Conservation (phyloP, 2,329 filamentous ascomycete species). For the Cytospora piceae region DNA sequence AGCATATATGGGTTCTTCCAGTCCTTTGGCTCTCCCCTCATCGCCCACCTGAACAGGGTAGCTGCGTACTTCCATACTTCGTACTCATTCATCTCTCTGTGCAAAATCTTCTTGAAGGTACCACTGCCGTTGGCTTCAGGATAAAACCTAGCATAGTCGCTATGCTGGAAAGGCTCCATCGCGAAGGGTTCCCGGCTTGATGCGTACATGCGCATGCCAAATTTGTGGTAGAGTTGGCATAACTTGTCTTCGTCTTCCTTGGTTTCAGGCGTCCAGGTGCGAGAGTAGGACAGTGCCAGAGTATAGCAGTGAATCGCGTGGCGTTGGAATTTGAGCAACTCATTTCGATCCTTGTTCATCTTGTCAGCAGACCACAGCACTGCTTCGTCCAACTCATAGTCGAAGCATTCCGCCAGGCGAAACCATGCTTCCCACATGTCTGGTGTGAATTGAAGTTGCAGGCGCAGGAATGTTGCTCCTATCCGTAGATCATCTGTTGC, state of each 20-base stretch:
- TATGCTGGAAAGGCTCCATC: slow-evolving; percentile 63
- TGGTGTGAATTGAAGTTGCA: slow-evolving; percentile 81
- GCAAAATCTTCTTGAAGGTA: slow-evolving; percentile 56
- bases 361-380: slow-evolving; percentile 90
- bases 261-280: slow-evolving; percentile 51
- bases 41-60: slow-evolving; percentile 59
- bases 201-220: slow-evolving; percentile 64
- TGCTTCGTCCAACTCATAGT: slow-evolving; percentile 84
- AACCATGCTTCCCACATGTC: slow-evolving; percentile 93
- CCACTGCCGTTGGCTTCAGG: slow-evolving; percentile 55
- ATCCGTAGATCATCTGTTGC: slow-evolving; percentile 84
- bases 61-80: slow-evolving; percentile 66
- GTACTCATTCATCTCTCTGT: slow-evolving; percentile 61
- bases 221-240: slow-evolving; percentile 63
- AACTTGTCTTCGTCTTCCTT: slow-evolving; percentile 56
- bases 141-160: slow-evolving; percentile 60
- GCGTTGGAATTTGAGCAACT: slow-evolving; percentile 76
- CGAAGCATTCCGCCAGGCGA: slow-evolving; percentile 82
- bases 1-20: slow-evolving; percentile 67
- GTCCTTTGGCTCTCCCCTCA: slow-evolving; percentile 56
- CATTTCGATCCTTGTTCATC: slow-evolving; percentile 79
- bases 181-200: slow-evolving; percentile 65
- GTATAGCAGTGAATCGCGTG: slow-evolving; percentile 82
- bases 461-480: slow-evolving; percentile 76
- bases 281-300: slow-evolving; percentile 61